These are phyloP conservation scores for Metschnikowia cerradonensis DNA, from an alignment of 805 yeast genomes.

Conservation along the genomic window DNA sequence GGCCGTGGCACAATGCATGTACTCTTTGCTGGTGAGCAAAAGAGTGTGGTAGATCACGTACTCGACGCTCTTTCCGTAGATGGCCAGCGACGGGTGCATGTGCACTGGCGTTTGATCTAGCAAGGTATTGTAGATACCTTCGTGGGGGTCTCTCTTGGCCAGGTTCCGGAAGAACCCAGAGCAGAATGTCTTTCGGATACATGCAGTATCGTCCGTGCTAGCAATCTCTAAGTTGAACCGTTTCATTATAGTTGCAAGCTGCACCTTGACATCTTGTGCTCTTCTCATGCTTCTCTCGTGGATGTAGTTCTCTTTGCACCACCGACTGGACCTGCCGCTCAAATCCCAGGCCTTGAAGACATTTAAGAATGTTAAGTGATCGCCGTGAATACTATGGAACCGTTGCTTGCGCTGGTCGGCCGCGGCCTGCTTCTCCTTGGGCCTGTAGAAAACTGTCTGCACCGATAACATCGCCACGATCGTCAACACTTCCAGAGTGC, in stretches of 20 bases:
- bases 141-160: constrained; percentile 56
- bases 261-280: constrained; percentile 78
- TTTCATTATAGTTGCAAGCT: constrained; percentile 55
- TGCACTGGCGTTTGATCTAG: constrained; percentile 69
- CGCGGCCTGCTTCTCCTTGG: constrained; percentile 66
- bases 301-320: constrained; percentile 80
- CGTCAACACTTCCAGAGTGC: constrained; percentile 75
- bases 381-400: constrained; percentile 74
- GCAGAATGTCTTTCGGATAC: constrained; percentile 57
- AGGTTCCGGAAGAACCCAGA: constrained; percentile 68
- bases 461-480: constrained; percentile 91
- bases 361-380: constrained; percentile 79
- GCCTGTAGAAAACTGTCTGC: constrained; percentile 75
- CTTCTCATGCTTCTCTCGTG: constrained; percentile 74
- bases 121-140: constrained; percentile 54
- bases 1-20: constrained; percentile 84
- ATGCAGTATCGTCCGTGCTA: constrained; percentile 55
- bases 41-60: constrained; percentile 80
- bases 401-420: constrained; percentile 76
- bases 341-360: constrained; percentile 74
- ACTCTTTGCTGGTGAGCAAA: constrained; percentile 80
- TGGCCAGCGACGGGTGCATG: constrained; percentile 82
- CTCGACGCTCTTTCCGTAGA: constrained; percentile 61
- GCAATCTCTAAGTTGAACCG: constrained; percentile 41
- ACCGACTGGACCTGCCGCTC: constrained; percentile 50